phyloP scores from a whole-genome alignment of 371 early-diverging fungal species.

The Apophysomyces ossiformis region DNA sequence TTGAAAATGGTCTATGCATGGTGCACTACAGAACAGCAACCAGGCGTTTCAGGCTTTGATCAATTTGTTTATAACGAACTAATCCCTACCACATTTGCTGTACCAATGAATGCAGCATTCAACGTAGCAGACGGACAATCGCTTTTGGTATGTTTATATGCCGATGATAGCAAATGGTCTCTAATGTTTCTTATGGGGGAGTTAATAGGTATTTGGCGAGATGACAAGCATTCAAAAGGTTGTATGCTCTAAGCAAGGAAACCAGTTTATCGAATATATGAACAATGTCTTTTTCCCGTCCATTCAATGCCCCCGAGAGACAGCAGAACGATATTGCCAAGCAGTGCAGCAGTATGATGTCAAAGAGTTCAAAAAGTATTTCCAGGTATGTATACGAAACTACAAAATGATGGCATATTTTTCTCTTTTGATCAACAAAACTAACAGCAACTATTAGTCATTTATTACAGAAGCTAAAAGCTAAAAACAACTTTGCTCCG shows the following conservation, averaged over 20 bases:
- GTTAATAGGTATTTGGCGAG: conserved; percentile 72
- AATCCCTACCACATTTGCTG: conserved; percentile 78
- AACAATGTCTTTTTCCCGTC: conserved; percentile 66
- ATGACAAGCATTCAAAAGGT: conserved; percentile 79
- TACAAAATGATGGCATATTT: too few relatives aligned
- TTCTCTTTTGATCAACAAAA: background rate
- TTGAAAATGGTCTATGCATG: conserved; percentile 80
- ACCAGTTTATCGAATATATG: conserved; percentile 70
- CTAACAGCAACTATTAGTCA: conserved; percentile 26
- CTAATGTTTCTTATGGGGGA: background rate
- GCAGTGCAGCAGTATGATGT: conserved; percentile 70
- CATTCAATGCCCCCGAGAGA: conserved; percentile 69
- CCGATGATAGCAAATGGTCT: background rate
- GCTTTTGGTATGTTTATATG: conserved; percentile 53
- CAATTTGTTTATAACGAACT: conserved; percentile 84
- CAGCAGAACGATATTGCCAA: conserved; percentile 65
- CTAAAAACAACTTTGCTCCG: conserved; percentile 13
- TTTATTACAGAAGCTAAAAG: conserved; percentile 45
- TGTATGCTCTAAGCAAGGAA: conserved; percentile 65
- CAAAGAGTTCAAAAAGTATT: conserved; percentile 72
- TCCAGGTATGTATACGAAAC: conserved; percentile 59
- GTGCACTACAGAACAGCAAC: conserved; percentile 59
- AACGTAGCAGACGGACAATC: conserved; percentile 83
- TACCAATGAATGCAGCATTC: conserved; percentile 81
- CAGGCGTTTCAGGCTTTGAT: conserved; percentile 60